phyloP scores from a whole-genome alignment of 2,329 filamentous ascomycete genomes.

The Tolypocladium guangdongense region DNA sequence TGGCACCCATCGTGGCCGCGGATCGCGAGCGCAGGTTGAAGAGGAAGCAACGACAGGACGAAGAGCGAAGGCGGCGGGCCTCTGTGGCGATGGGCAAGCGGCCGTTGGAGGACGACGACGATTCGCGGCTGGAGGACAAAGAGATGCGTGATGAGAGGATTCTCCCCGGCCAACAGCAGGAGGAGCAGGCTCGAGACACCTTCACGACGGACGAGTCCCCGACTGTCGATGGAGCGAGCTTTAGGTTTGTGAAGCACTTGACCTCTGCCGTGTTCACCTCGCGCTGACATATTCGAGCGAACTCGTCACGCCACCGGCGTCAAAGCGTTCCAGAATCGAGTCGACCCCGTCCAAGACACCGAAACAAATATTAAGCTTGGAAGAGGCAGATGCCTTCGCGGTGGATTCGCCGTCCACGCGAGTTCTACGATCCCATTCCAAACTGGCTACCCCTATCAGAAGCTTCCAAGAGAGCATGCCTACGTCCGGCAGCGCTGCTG shows the following conservation, averaged over 20 bases:
- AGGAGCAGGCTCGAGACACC: background rate
- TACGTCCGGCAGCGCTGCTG: conserved; percentile 3
- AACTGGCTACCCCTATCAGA: conserved; percentile 3
- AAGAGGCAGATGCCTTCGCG: conserved; percentile 5
- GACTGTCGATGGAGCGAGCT: conserved; percentile 4
- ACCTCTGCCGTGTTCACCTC: no score
- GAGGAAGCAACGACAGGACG: conserved; percentile 13
- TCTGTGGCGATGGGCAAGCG: conserved; percentile 10
- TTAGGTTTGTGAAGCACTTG: conserved; percentile 9
- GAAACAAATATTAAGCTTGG: conserved; percentile 4
- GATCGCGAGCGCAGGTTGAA: conserved; percentile 23
- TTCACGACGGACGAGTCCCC: conserved; percentile 4
- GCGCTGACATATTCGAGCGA: conserved; percentile 12
- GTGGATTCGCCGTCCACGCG: conserved; percentile 13
- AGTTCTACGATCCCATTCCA: conserved; percentile 5
- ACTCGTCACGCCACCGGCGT: conserved; percentile 25
- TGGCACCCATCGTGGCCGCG: conserved; percentile 33
- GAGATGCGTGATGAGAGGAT: background rate
- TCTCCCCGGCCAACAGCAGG: background rate
- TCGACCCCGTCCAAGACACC: conserved; percentile 10
- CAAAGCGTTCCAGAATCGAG: conserved; percentile 23
- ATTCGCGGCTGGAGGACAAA: conserved; percentile 1
- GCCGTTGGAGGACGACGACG: conserved; percentile 6
- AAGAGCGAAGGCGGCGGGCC: conserved; percentile 6
- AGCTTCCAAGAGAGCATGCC: background rate